A percentile compares a stretch with the other conserved stretches of the same genome.
These are phyloP conservation scores for Microcyclospora tardicrescens DNA, from an alignment of 2,329 filamentous ascomycete species.

Conservation along the genomic window DNA sequence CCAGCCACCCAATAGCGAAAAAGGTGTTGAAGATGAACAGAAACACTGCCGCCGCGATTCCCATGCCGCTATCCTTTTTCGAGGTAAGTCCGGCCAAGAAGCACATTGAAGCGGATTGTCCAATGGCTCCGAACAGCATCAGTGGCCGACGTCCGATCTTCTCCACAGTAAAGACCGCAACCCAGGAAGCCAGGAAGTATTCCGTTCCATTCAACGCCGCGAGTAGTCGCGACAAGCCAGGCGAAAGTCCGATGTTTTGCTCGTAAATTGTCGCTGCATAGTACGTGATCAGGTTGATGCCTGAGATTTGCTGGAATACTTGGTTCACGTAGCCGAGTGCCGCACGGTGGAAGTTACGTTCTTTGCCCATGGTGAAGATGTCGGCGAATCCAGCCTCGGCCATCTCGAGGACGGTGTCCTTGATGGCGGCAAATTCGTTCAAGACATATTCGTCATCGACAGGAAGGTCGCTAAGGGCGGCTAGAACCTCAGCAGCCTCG, in stretches of 20 bases:
- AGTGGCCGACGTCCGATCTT: slow-evolving; percentile 47
- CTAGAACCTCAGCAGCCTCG: slow-evolving; percentile 21
- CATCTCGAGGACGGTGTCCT: slow-evolving; percentile 26
- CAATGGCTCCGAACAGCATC: slow-evolving; percentile 53
- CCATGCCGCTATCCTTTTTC: slow-evolving; percentile 7
- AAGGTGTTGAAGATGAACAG: slow-evolving; percentile 26
- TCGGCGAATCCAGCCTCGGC: slow-evolving; percentile 16
- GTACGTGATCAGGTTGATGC: slow-evolving; percentile 21
- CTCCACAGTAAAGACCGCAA: slow-evolving; percentile 39
- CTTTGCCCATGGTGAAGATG: slow-evolving; percentile 26
- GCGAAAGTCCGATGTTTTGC: slow-evolving; percentile 37
- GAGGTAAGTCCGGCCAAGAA: slow-evolving; percentile 19
- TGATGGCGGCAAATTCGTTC: slow-evolving; percentile 21
- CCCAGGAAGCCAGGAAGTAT: slow-evolving; percentile 37
- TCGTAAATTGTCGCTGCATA: slow-evolving; percentile 39
- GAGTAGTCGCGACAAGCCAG: slow-evolving; percentile 34
- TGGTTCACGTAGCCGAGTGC: slow-evolving; percentile 32
- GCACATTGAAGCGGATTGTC: slow-evolving; percentile 16
- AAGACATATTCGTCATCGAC: slow-evolving; percentile 20
- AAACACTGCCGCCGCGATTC: slow-evolving; percentile 26
- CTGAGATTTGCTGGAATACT: slow-evolving; percentile 32
- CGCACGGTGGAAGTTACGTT: slow-evolving; percentile 33
- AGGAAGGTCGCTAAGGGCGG: slow-evolving; percentile 24
- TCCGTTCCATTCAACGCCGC: slow-evolving; percentile 41
- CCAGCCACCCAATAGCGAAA: slow-evolving; percentile 25